These are phyloP conservation scores for Pulveroboletus frians DNA, from an alignment of 768 basidiomycete genomes.

Conservation along the genomic window DNA sequence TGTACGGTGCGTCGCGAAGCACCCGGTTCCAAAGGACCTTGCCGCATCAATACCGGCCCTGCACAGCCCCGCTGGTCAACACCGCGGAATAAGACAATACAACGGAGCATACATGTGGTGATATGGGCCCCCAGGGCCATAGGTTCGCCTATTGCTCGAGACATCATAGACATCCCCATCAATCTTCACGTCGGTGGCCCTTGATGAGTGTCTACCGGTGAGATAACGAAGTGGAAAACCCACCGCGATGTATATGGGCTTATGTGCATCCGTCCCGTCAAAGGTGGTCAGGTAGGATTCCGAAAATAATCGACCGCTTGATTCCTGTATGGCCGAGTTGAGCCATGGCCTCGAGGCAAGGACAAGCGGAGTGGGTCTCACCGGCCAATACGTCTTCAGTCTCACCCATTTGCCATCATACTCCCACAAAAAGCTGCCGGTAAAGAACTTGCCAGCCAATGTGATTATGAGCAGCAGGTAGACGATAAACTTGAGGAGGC, in stretches of 20 bases:
- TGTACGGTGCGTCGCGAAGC: slow-evolving; percentile 85
- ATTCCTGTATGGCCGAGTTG: slow-evolving; percentile 31
- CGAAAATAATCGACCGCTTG: slow-evolving; percentile 66
- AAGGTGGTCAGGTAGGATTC: slow-evolving; percentile 60
- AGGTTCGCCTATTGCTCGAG: slow-evolving; percentile 63
- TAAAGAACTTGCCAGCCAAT: slow-evolving; percentile 76
- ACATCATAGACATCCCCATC: slow-evolving; percentile 94
- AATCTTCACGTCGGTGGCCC: slow-evolving; percentile 47
- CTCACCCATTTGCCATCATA: slow-evolving; percentile 60
- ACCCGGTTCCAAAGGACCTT: slow-evolving; percentile 89
- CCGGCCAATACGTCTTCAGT: slow-evolving; percentile 61
- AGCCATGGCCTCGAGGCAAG: not conserved
- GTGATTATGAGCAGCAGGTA: slow-evolving; percentile 48
- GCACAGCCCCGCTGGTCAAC: slow-evolving; percentile 25
- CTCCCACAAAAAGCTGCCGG: slow-evolving; percentile 85
- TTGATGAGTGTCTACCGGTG: slow-evolving; percentile 3
- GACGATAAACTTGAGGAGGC: slow-evolving; percentile 65
- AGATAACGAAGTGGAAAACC: slow-evolving; percentile 24
- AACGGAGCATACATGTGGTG: slow-evolving; percentile 51
- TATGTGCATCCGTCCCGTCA: slow-evolving; percentile 61
- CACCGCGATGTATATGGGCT: slow-evolving; percentile 83
- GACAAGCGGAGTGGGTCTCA: slow-evolving; percentile 26
- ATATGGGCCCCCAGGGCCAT: slow-evolving; percentile 88
- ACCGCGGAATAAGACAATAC: slow-evolving; percentile 11
- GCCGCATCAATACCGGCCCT: slow-evolving; percentile 87